A percentile compares a stretch with the other conserved stretches of the same genome.
phyloP scores from a whole-genome alignment of 2,329 filamentous ascomycete genomes.

The Daldinia sp. region DNA sequence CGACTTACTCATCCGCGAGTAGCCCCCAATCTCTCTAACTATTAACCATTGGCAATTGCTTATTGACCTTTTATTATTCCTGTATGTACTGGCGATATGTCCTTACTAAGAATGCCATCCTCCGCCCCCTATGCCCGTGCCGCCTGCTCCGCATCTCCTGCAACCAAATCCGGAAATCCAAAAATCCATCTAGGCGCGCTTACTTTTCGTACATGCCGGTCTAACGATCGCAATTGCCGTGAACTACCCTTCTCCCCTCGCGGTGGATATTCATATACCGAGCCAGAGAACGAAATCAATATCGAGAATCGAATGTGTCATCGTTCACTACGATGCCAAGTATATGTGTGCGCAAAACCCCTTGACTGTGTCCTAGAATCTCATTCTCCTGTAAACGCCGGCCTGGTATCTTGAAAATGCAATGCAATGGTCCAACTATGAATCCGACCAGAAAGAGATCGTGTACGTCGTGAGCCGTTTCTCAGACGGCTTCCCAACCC shows the following conservation, averaged over 20 bases:
- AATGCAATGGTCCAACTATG: conserved; percentile 54
- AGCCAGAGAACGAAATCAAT: conserved; percentile 38
- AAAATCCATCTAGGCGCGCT: conserved; percentile 43
- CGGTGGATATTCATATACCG: conserved; percentile 36
- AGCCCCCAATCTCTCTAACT: conserved; percentile 16
- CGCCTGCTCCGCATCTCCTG: conserved; percentile 40
- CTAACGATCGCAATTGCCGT: conserved; percentile 37
- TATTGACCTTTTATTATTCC: conserved; percentile 31
- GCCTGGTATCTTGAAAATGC: conserved; percentile 61
- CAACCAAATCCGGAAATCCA: conserved; percentile 31
- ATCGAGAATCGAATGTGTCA: conserved; percentile 41
- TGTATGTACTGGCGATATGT: conserved; percentile 35
- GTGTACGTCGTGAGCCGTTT: conserved; percentile 51
- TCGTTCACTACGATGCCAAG: conserved; percentile 37
- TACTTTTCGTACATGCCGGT: conserved; percentile 43
- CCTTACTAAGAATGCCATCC: conserved; percentile 26
- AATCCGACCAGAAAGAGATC: conserved; percentile 45
- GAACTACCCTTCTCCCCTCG: conserved; percentile 26
- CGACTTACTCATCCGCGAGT: conserved; percentile 22
- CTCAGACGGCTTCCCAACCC: conserved; percentile 24
- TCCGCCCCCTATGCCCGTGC: conserved; percentile 15
- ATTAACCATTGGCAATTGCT: conserved; percentile 22
- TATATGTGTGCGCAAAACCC: conserved; percentile 44
- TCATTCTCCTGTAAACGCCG: conserved; percentile 55
- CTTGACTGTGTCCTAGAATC: conserved; percentile 40